Evolutionary conservation across 352 stramenopile species (phyloP).

Genomic region (Pythium sukuiense): DNA sequence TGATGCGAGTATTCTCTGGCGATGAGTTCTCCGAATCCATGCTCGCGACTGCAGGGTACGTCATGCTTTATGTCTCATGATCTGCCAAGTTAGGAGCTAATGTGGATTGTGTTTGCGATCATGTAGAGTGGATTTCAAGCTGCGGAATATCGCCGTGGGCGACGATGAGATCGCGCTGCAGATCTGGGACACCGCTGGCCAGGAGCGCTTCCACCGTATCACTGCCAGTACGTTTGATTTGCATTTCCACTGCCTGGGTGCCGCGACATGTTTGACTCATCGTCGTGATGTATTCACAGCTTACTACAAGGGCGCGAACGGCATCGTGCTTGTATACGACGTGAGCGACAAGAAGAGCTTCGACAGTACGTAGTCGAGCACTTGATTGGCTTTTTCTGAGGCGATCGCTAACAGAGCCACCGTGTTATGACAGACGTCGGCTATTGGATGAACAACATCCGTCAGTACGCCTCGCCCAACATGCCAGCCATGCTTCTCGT

Average conservation of each 20-base stretch:
- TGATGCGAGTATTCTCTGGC: constrained; percentile 93
- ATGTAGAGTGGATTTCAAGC: constrained; percentile 91
- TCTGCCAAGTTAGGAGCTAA: not conserved
- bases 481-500: constrained; percentile 87
- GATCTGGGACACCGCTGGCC: constrained; percentile 94
- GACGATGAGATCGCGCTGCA: constrained; percentile 90
- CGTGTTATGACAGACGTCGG: constrained; percentile 68
- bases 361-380: constrained; percentile 70
- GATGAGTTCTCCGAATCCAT: constrained; percentile 91
- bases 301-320: constrained; percentile 94
- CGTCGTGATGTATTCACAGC: constrained; percentile 39
- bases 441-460: constrained; percentile 97
- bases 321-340: constrained; percentile 94
- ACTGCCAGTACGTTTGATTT: constrained; percentile 75
- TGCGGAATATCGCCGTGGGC: constrained; percentile 80
- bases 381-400: not conserved
- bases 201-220: constrained; percentile 94
- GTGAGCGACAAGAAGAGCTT: constrained; percentile 91
- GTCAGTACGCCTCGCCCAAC: constrained; percentile 76
- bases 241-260: not conserved
- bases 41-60: constrained; percentile 88
- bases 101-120: constrained; percentile 5
- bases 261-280: not conserved
- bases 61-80: constrained; percentile 5
- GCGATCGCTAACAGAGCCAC: not conserved